These are phyloP conservation scores for Dentipellis sp. DNA, from an alignment of 768 basidiomycete genomes.

Conservation along the genomic window DNA sequence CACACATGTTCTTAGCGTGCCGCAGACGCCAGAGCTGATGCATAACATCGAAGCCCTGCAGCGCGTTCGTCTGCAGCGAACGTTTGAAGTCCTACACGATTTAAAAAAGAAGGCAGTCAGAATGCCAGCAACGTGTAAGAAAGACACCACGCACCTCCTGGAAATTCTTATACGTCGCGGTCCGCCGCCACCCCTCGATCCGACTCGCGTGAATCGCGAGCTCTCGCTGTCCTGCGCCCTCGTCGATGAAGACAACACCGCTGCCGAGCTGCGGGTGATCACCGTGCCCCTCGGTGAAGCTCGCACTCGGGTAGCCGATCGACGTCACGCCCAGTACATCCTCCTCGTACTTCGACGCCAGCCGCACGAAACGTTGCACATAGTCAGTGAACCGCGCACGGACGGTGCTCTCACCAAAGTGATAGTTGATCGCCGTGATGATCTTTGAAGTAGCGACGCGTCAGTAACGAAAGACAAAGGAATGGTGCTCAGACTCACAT, in stretches of 20 bases:
- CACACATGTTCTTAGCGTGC: constrained; percentile 58
- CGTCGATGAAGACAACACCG: constrained; percentile 75
- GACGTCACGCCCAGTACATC: constrained; percentile 60
- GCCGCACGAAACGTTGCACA: constrained; percentile 73
- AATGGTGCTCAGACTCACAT: constrained; percentile 45
- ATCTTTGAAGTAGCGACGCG: constrained; percentile 39
- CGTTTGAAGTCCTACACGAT: constrained; percentile 58
- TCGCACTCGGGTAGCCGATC: constrained; percentile 58
- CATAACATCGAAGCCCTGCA: constrained; percentile 74
- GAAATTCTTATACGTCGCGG: constrained; percentile 68
- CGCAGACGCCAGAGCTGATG: constrained; percentile 84
- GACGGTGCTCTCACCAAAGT: constrained; percentile 85
- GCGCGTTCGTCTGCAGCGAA: constrained; percentile 40
- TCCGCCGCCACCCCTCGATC: constrained; percentile 90
- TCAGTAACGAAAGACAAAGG: background rate
- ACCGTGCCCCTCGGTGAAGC: constrained; percentile 38
- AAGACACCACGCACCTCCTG: constrained; percentile 41
- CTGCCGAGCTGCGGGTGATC: constrained; percentile 55
- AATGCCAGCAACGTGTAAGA: background rate
- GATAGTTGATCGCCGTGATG: constrained; percentile 76
- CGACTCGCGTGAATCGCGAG: constrained; percentile 68
- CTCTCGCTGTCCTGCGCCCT: constrained; percentile 55
- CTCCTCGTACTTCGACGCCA: constrained; percentile 90
- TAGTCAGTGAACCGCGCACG: constrained; percentile 89
- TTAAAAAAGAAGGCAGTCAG: constrained; percentile 5